These are phyloP conservation scores for Fusarium sp. DNA, from an alignment of 2,329 filamentous ascomycete species.

Conservation along the genomic window DNA sequence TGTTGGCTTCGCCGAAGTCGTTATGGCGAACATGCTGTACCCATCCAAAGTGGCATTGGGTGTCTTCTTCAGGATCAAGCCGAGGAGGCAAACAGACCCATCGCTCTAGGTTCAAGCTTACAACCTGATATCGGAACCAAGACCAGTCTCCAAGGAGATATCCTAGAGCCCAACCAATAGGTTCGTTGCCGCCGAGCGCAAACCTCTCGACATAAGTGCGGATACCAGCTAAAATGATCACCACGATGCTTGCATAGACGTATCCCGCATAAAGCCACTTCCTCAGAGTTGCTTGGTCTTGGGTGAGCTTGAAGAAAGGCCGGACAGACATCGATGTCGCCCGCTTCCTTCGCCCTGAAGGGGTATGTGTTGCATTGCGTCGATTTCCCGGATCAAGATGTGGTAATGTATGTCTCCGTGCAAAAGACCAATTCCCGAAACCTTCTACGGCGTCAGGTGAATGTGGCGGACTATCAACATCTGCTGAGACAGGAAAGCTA, in stretches of 20 bases:
- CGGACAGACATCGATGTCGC: constrained; percentile 73
- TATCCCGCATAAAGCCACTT: constrained; percentile 89
- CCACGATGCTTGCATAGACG: constrained; percentile 76
- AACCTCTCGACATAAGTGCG: constrained; percentile 74
- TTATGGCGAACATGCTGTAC: constrained; percentile 73
- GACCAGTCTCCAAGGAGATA: constrained; percentile 87
- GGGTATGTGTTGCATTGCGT: constrained; percentile 65
- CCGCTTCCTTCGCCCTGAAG: constrained; percentile 74
- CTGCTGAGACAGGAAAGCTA: constrained; percentile 13
- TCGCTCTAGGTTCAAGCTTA: constrained; percentile 74
- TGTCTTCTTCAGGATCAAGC: constrained; percentile 45
- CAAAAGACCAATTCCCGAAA: constrained; percentile 40
- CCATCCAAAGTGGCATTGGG: constrained; percentile 67
- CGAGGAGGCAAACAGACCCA: constrained; percentile 80
- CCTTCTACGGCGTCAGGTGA: constrained; percentile 36
- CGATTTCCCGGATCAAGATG: constrained; percentile 52
- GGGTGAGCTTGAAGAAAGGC: constrained; percentile 84
- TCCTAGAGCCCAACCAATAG: constrained; percentile 90
- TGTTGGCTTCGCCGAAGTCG: constrained; percentile 80
- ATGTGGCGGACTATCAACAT: constrained; percentile 33
- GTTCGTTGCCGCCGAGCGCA: constrained; percentile 80
- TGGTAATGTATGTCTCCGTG: constrained; percentile 67
- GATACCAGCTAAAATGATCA: constrained; percentile 77
- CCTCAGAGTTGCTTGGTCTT: constrained; percentile 78
- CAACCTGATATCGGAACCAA: constrained; percentile 77